Conservation (phyloP, 345 rosid species). For the Gossypium mustelinum region DNA sequence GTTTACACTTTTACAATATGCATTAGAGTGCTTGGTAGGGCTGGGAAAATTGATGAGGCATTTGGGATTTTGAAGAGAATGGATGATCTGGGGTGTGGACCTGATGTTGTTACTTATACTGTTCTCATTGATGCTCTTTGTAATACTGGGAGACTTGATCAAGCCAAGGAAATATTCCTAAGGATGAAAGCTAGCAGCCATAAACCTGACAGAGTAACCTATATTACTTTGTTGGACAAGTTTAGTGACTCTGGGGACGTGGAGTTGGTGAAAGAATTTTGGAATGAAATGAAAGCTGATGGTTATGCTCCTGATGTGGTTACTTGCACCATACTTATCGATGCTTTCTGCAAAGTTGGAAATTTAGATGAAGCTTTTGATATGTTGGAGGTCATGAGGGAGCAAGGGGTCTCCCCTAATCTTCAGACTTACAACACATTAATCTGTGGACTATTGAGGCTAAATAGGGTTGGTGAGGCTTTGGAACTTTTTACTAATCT, state of each 20-base stretch:
- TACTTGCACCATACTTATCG: constrained; percentile 67
- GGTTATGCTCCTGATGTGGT: constrained; percentile 81
- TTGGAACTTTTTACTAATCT: constrained; percentile 47
- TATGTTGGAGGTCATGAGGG: constrained; percentile 62
- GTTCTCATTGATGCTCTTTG: constrained; percentile 88
- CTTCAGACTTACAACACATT: constrained; percentile 79
- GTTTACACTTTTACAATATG: constrained; percentile 90
- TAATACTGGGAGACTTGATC: constrained; percentile 57
- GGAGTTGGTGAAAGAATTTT: constrained; percentile 61
- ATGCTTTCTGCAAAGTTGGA: constrained; percentile 67
- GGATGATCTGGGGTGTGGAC: constrained; percentile 85
- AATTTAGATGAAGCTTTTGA: constrained; percentile 59
- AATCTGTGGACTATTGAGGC: constrained; percentile 69
- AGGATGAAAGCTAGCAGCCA: constrained; percentile 77
- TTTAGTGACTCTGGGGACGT: constrained; percentile 66
- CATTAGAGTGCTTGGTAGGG: constrained; percentile 78
- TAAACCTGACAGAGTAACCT: constrained; percentile 75
- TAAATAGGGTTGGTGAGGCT: constrained; percentile 56
- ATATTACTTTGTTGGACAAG: constrained; percentile 75
- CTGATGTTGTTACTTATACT: constrained; percentile 83
- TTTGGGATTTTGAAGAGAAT: constrained; percentile 59
- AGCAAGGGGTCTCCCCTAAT: constrained; percentile 57
- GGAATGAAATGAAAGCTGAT: constrained; percentile 83
- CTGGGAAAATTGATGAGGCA: constrained; percentile 73
- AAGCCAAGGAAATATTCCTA: constrained; percentile 55